Base-by-base conservation (phyloP, 2,329 filamentous ascomycete species). In the Ophioceras dolichostomum region DNA sequence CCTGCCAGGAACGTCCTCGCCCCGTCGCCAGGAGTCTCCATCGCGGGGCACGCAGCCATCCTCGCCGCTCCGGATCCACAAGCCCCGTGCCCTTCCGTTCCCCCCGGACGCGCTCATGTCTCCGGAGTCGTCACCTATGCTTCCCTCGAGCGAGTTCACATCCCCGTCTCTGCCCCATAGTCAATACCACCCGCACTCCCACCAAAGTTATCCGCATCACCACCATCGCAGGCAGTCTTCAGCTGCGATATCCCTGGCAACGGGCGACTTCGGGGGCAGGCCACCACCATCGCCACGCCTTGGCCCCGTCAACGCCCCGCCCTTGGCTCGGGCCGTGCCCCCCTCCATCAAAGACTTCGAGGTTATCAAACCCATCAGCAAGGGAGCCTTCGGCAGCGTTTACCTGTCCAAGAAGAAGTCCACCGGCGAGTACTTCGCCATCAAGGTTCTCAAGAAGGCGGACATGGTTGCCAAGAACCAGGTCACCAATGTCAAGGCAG, bases 401-500 rank as follows among this genome's bases (percentile, higher is more conserved):
- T 98, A 98, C 53, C 64, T 98, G 22, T 89, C 91, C 1, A 98
- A 96, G 64, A 98, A 98, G 69, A 96, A 95, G 59, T 91, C 86
- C 0, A 98, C 93, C 0, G 89, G 88, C 32, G 91, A 98, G 52
- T 98, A 98, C 58, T 98, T 89, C 56, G 91, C 91, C 9, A 96
- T 98, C 64, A 98, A 98, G 55, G 91, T 96, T 1, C 60, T 98
- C 41, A 96, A 96, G 56, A 98, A 98, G 61, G 88, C 91, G n/a
- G 91, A 98, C 65, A 98, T 98, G 91, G 86, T 98, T 44, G 91
- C 91, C 43, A 98, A 98, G 61, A 98, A 98, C 56, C 91, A 98
- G 56, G 88, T 98, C 48, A 94, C 91, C 47, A 98, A 98, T 53
- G 91, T 98, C 52, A 96, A 98, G 60, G 91, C 93, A 8, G 91